These are phyloP conservation scores for Whalleya microplaca DNA, from an alignment of 2,329 filamentous ascomycete species.

Conservation along the genomic window DNA sequence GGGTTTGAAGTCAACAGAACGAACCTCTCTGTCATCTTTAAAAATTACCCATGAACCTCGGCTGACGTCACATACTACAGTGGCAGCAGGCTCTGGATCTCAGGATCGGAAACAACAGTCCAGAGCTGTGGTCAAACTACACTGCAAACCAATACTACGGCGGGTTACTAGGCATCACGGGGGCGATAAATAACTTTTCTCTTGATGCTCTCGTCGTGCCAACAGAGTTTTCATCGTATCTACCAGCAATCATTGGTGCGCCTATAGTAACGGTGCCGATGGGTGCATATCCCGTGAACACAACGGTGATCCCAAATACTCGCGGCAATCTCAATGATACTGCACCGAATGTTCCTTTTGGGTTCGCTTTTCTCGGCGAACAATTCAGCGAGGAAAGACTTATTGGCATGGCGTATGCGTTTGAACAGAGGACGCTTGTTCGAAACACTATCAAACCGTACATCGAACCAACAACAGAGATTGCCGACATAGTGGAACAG, in stretches of 20 bases:
- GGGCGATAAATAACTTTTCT: conserved; percentile 58
- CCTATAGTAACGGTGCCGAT: conserved; percentile 68
- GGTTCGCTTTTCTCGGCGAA: conserved; percentile 64
- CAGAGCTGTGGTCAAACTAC: neutral
- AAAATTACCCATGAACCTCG: no score
- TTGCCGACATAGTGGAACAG: conserved; percentile 36
- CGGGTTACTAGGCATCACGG: conserved; percentile 62
- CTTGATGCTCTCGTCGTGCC: conserved; percentile 67
- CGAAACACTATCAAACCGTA: conserved; percentile 35
- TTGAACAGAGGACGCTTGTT: conserved; percentile 60
- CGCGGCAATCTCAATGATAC: conserved; percentile 53
- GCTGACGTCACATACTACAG: no score
- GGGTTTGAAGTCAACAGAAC: no score
- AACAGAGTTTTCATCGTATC: conserved; percentile 49
- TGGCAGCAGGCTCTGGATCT: no score
- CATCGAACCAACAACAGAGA: conserved; percentile 38
- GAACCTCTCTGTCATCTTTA: no score
- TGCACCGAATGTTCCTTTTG: conserved; percentile 61
- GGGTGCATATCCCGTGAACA: conserved; percentile 51
- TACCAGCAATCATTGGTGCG: conserved; percentile 59
- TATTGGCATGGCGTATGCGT: conserved; percentile 69
- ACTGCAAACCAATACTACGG: conserved; percentile 51
- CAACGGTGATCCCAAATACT: conserved; percentile 48
- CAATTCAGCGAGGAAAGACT: conserved; percentile 65
- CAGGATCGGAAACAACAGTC: no score